These are phyloP conservation scores for Priceomyces carsonii DNA, from an alignment of 805 yeast genomes.

Conservation along the genomic window DNA sequence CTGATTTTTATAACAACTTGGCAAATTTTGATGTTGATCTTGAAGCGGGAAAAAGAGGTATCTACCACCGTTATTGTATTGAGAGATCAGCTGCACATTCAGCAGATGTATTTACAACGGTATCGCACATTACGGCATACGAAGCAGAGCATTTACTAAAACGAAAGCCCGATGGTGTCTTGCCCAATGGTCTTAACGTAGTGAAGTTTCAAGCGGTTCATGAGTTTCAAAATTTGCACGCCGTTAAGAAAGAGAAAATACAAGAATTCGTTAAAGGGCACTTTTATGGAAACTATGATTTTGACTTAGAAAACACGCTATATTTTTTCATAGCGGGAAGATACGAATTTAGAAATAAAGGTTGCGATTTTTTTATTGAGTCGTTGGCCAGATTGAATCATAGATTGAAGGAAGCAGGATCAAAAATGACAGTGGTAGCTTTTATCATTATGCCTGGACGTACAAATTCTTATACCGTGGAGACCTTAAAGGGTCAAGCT, in stretches of 20 bases:
- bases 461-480: conserved; percentile 92
- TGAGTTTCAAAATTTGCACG: conserved; percentile 96
- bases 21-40: conserved; percentile 91
- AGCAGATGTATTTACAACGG: conserved; percentile 96
- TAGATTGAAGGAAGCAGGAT: conserved; percentile 73
- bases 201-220: conserved; percentile 96
- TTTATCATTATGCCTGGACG: conserved; percentile 98
- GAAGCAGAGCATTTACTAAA: conserved; percentile 91
- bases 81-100: conserved; percentile 96
- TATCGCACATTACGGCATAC: conserved; percentile 94
- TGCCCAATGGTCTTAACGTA: conserved; percentile 95
- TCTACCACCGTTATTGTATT: conserved; percentile 94
- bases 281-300: conserved; percentile 94
- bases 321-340: conserved; percentile 97
- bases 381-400: conserved; percentile 90
- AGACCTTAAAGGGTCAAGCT: conserved; percentile 94
- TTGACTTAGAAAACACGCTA: conserved; percentile 88
- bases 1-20: conserved; percentile 91
- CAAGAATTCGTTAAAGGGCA: conserved; percentile 96
- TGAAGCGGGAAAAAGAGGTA: conserved; percentile 97
- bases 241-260: conserved; percentile 84
- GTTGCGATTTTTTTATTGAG: conserved; percentile 94
- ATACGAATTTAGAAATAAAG: conserved; percentile 94
- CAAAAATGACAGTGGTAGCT: conserved; percentile 92
- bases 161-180: conserved; percentile 95